These are phyloP conservation scores for Zymoseptoria brevis DNA, from an alignment of 2,329 filamentous ascomycete genomes.

Conservation along the genomic window DNA sequence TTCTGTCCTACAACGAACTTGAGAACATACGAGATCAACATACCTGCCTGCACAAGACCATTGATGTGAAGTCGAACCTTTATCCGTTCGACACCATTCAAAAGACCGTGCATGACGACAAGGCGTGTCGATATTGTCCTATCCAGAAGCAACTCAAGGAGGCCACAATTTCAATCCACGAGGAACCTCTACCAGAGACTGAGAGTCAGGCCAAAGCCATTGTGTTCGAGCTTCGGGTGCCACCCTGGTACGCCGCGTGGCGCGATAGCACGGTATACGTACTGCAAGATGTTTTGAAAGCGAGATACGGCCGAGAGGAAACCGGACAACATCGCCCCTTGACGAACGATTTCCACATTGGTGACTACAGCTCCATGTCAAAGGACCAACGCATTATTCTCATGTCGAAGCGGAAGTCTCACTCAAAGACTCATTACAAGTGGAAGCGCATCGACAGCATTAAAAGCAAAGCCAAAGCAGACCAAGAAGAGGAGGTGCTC, in stretches of 20 bases:
- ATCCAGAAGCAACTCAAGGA: conserved; percentile 30
- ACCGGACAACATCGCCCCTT: not conserved
- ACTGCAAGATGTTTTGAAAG: not conserved
- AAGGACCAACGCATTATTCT: conserved; percentile 28
- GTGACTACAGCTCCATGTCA: not conserved
- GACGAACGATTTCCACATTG: conserved; percentile 1
- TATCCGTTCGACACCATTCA: not conserved
- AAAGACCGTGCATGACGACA: conserved; percentile 28
- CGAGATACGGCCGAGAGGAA: not conserved
- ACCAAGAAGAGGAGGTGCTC: conserved; percentile 33
- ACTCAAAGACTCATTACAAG: conserved; percentile 43
- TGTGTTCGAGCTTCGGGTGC: conserved; percentile 46
- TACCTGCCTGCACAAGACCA: not conserved
- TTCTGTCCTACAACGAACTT: not conserved
- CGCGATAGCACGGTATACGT: conserved; percentile 30
- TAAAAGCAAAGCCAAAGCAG: conserved; percentile 28
- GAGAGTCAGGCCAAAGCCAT: conserved; percentile 33
- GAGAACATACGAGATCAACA: not conserved
- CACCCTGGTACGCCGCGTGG: conserved; percentile 40
- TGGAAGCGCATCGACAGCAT: conserved; percentile 26
- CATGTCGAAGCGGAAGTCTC: conserved; percentile 41
- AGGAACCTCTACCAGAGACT: conserved; percentile 41
- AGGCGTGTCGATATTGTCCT: conserved; percentile 39
- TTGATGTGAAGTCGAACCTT: not conserved
- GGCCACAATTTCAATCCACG: conserved; percentile 34